A percentile compares a stretch with the other conserved stretches of the same genome.
These are phyloP conservation scores for Lecanicillium sp. DNA, from an alignment of 2,329 filamentous ascomycete genomes.

Conservation along the genomic window DNA sequence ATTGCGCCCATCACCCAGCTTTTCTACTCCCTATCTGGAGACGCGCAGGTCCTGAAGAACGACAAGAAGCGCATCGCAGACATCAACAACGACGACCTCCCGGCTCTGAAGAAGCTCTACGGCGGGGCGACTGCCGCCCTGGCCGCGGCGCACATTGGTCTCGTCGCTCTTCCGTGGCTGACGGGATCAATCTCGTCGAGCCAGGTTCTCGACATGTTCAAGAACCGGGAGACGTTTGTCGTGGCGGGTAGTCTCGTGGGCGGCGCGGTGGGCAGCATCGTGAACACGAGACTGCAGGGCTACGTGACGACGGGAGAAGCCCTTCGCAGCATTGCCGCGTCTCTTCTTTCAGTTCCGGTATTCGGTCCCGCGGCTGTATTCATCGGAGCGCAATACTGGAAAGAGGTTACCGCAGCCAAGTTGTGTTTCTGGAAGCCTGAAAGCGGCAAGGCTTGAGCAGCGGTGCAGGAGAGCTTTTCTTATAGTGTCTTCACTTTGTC, in stretches of 20 bases:
- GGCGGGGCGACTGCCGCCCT: neutral
- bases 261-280: neutral
- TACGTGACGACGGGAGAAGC: constrained; percentile 3
- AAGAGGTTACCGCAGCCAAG: constrained; percentile 4
- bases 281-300: neutral
- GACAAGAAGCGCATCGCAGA: neutral
- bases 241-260: neutral
- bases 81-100: constrained; percentile 1
- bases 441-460: neutral
- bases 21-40: neutral
- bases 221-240: neutral
- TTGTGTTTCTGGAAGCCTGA: constrained; percentile 8
- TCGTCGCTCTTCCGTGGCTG: neutral
- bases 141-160: neutral
- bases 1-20: constrained; percentile 1
- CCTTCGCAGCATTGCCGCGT: neutral
- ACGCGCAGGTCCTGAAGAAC: neutral
- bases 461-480: neutral
- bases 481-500: neutral
- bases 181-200: neutral
- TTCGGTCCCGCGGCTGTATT: neutral
- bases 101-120: neutral
- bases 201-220: neutral
- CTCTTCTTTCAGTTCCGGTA: neutral
- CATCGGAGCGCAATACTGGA: neutral